A percentile compares a stretch with the other conserved stretches of the same genome.
Evolutionary conservation across 2,329 filamentous ascomycete genomes (phyloP).

Genomic region (Aspergillus sp.): DNA sequence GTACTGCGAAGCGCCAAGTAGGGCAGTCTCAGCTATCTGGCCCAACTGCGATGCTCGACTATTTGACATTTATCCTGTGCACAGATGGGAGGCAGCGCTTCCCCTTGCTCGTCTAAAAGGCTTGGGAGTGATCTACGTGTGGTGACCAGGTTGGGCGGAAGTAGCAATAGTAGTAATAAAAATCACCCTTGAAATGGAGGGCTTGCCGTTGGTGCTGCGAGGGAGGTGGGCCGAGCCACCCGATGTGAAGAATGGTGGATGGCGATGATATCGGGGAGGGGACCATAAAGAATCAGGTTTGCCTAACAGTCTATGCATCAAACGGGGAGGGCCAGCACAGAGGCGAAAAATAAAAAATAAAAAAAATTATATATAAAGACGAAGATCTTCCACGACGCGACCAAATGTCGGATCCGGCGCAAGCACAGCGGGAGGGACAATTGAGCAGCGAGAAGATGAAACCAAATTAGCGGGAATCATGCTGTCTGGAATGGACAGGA

Average conservation of each 20-base stretch:
- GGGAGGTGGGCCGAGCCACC: conserved; percentile 22
- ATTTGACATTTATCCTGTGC: not conserved
- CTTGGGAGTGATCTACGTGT: conserved; percentile 19
- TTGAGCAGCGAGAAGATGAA: not conserved
- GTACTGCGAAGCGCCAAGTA: not conserved
- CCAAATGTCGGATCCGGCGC: no score
- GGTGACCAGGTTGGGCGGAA: conserved; percentile 14
- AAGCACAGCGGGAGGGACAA: no score
- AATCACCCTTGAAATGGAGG: conserved; percentile 1
- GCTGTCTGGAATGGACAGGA: not conserved
- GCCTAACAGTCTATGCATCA: conserved; percentile 3
- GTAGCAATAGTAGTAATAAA: conserved; percentile 2
- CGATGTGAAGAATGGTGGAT: conserved; percentile 21
- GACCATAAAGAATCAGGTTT: conserved; percentile 1
- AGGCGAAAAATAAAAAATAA: not conserved
- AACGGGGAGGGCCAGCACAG: conserved; percentile 6
- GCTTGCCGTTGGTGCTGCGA: conserved; percentile 15
- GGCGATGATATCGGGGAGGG: conserved; percentile 16
- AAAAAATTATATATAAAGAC: not conserved
- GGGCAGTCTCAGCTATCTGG: not conserved
- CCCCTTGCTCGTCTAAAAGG: conserved; percentile 13
- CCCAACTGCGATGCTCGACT: not conserved
- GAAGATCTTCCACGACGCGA: not conserved
- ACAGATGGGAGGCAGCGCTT: not conserved
- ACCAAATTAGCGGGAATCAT: not conserved